Evolutionary conservation across 495 filamentous ascomycete genomes (phyloP), one percentile per base, ranked within the genome.

Genomic region (Aspergillus leporis): DNA sequence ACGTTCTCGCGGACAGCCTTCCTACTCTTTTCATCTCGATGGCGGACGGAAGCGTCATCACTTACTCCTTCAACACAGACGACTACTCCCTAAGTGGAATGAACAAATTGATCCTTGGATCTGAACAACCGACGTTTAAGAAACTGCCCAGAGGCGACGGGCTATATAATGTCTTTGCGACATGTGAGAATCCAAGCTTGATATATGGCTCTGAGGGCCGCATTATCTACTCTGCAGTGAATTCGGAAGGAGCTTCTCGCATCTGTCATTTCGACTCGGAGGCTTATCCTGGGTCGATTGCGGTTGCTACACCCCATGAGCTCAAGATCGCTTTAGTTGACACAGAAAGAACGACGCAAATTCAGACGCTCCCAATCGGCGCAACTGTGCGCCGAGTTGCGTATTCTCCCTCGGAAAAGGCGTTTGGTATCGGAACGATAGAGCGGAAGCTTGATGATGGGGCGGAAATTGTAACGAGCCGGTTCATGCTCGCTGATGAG

Each of bases 171-270:
- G 89, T 99, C 0, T 96, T 99, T 64, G 91, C 93, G 1, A 93
- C 90, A 0, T 97, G 91, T 63, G 94, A 98, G 61, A 90, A 97
- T 65, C 90, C 94, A 16, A 96, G 89, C 62, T 70, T 99, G 50
- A 95, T 98, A 51, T 97, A 98, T 63, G 88, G 87, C 18, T 86
- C 87, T 6, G 91, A 98, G 66, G 91, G 89, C 1, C 83, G 93
- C 12, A 87, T 97, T 28, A 86, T 96, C 7, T 99, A 94, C 78
- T 96, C 92, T 18, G 91, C 95, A 1, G 88, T 97, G n/a, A 98
- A 96, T 51, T 92, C 92, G 2, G 90, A 96, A 63, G 86, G 91
- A 50, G 89, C 92, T 5, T 84, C 85, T 5, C 86, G 84, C 38
- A 81, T 98, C 28, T 94, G 90, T 63, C 80, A 90, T 7, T 93